Evolutionary conservation across 2,329 filamentous ascomycete species (phyloP).

Genomic region (Colletotrichum limetticola): DNA sequence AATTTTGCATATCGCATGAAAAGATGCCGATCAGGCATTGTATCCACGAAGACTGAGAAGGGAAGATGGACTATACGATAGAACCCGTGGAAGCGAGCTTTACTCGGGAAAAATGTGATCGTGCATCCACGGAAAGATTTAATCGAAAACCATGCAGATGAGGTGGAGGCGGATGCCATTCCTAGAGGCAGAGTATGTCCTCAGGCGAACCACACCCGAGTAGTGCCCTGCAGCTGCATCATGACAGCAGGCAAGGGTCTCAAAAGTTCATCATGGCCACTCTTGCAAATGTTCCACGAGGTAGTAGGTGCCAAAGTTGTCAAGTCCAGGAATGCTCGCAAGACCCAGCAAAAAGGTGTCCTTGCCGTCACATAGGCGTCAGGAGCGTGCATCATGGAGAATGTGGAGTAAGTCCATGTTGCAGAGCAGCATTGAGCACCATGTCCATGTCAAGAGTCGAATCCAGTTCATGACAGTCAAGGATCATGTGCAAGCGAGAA

Average conservation of each 20-base stretch:
- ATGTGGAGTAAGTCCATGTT: conserved; percentile 25
- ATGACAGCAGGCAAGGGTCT: conserved; percentile 7
- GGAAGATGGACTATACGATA: conserved; percentile 11
- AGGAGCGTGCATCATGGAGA: conserved; percentile 29
- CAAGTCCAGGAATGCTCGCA: conserved; percentile 8
- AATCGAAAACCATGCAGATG: background rate
- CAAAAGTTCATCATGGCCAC: conserved; percentile 18
- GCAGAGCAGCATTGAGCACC: conserved; percentile 29
- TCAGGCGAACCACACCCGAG: background rate
- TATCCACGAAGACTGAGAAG: conserved; percentile 13
- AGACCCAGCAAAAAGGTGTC: conserved; percentile 6
- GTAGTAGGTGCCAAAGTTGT: background rate
- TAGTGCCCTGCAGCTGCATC: background rate
- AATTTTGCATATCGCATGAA: conserved; percentile 5
- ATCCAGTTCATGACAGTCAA: conserved; percentile 33
- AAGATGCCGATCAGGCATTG: conserved; percentile 17
- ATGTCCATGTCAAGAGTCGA: conserved; percentile 29
- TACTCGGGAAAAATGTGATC: background rate
- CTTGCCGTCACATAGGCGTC: conserved; percentile 20
- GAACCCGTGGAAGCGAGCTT: conserved; percentile 8
- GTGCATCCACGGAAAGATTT: conserved; percentile 16
- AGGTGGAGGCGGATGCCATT: conserved; percentile 45
- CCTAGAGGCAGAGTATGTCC: background rate
- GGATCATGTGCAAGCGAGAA: conserved; percentile 32
- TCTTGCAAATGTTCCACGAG: conserved; percentile 2